Base-by-base conservation (phyloP, 352 stramenopile species). In the Phytopythium delawarense region DNA sequence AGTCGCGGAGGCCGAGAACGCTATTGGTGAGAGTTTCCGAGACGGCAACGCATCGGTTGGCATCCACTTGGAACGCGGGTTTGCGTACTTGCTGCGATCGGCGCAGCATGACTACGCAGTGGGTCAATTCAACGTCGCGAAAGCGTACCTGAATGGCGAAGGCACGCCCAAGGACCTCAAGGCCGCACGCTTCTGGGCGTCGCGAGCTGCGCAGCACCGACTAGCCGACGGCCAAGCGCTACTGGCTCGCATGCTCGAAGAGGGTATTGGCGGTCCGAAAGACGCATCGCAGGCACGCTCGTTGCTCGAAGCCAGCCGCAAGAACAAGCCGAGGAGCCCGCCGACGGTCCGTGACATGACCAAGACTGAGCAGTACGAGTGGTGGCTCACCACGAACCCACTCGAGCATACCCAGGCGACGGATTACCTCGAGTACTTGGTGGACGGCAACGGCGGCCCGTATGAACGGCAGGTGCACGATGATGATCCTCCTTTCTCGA, bases 1-100 rank as follows among this genome's bases (percentile, higher is more conserved):
- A 28, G 71, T 79, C 16, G 71, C 62, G 9, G 71, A 76, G 62
- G 68, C 71, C 12, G 71, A 79, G 35, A 72, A 76, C 37, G 68
- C 74, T 51, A 51, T 79, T 32, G 71, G 71, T 9, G 66, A 72
- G 25, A 76, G 65, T 37, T 76, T 76, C 56, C 71, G 69, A 7
- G 63, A 79, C 32, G 72, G 69, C 20, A 72, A 57, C 21, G 42
- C 63, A 45, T 25, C 59, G 8, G 55, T 76, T 5, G 32, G 65
- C 20, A 39, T 50, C 25, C 57, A 79, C 30, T 32, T 63, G 40
- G 50, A 66, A 21, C 72, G 62, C 37, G 62, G 68, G 1, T 79
- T 79, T 39, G 44, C 57, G 6, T 76, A 67, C 42, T 79, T 79
- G 30, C 54, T 79, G 42, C 62, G 61, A 15, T 76, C 69, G 45